These are phyloP conservation scores for Aspergillus transmontanensis DNA, from an alignment of 2,329 filamentous ascomycete species.

Conservation along the genomic window DNA sequence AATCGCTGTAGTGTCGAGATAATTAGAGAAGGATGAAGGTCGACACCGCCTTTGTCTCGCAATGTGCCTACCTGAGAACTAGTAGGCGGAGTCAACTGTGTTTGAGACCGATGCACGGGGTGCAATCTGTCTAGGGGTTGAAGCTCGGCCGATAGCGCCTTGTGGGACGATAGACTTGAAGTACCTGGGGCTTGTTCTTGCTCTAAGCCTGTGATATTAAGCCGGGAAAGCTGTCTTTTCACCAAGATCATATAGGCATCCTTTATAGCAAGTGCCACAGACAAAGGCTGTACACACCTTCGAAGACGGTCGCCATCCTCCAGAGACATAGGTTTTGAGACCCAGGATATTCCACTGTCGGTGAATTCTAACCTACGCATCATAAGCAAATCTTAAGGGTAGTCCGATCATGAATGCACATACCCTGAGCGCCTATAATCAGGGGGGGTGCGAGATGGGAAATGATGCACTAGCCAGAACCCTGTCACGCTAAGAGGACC, in stretches of 20 bases:
- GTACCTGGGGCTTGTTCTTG: constrained; percentile 17
- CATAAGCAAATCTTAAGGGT: constrained; percentile 12
- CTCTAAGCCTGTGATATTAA: constrained; percentile 18
- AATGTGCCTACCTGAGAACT: constrained; percentile 18
- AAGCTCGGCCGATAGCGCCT: constrained; percentile 16
- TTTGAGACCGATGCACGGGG: constrained; percentile 20
- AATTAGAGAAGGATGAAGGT: constrained; percentile 30
- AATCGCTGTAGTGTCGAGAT: constrained; percentile 37
- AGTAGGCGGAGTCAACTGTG: constrained; percentile 19
- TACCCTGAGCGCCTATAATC: constrained; percentile 64
- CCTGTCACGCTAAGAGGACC: constrained; percentile 53
- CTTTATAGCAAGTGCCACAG: constrained; percentile 34
- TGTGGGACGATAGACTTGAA: constrained; percentile 17
- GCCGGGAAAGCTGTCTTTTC: constrained; percentile 29
- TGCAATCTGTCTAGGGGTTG: constrained; percentile 20
- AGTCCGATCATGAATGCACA: constrained; percentile 21
- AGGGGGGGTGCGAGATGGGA: constrained; percentile 61
- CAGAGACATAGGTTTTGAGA: constrained; percentile 28
- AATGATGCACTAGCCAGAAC: constrained; percentile 65
- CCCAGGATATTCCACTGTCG: constrained; percentile 29
- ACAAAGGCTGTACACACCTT: constrained; percentile 33
- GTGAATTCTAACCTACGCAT: constrained; percentile 31
- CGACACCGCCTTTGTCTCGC: constrained; percentile 17
- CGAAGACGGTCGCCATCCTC: constrained; percentile 35
- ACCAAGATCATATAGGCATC: constrained; percentile 37